Conservation (phyloP, 305 asterid species). For the Salvia sclarea region DNA sequence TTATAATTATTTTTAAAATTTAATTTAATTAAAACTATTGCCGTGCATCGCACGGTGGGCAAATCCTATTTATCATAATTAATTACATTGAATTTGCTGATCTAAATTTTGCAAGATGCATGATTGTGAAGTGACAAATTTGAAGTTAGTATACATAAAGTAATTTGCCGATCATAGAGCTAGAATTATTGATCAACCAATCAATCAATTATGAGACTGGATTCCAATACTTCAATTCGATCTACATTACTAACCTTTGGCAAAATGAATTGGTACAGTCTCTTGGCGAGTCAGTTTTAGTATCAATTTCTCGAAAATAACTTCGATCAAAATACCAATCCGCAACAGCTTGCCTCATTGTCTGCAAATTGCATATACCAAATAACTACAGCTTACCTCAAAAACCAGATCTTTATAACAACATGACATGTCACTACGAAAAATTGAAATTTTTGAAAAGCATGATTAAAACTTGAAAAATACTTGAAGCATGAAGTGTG, state of each 20-base stretch:
- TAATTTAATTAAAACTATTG: no score
- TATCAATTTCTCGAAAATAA: constrained; percentile 28
- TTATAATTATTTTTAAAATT: no score
- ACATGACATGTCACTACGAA: neutral
- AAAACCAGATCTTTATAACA: neutral
- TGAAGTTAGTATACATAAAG: no score
- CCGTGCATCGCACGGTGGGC: no score
- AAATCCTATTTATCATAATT: no score
- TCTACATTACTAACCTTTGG: neutral
- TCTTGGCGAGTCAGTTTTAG: constrained; percentile 5
- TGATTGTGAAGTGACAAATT: no score
- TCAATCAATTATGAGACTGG: neutral
- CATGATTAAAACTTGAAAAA: neutral
- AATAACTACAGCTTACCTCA: neutral
- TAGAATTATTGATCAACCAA: neutral
- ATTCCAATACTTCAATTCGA: no score
- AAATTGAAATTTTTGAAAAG: no score
- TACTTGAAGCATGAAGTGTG: no score
- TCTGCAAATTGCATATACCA: constrained; percentile 31
- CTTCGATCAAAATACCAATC: constrained; percentile 42
- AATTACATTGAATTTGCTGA: no score
- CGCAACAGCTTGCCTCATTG: constrained; percentile 24
- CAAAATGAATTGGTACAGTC: constrained; percentile 24
- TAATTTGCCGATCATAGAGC: neutral
- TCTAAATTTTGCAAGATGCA: no score